These are phyloP conservation scores for Picocystis salinarum DNA, from an alignment of 139 green algal species.

Conservation along the genomic window DNA sequence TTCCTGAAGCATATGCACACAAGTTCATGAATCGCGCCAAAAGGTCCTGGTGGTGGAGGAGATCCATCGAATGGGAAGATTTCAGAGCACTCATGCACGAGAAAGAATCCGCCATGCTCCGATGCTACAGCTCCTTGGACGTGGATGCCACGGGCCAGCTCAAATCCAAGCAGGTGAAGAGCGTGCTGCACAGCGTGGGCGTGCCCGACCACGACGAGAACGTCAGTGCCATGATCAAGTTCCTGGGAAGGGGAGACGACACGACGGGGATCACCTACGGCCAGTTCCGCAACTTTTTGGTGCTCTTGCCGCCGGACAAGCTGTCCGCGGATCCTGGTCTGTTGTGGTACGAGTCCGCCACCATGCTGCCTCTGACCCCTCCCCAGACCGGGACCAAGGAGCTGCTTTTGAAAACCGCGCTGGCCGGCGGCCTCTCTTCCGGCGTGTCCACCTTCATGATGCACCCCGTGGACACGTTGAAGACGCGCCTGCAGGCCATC, in stretches of 20 bases:
- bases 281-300: constrained; percentile 46
- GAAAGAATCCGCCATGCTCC: constrained; percentile 34
- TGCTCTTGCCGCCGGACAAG: constrained; percentile 34
- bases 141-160: constrained; percentile 22
- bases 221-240: neutral
- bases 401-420: constrained; percentile 25
- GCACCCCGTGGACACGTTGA: constrained; percentile 52
- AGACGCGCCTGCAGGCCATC: constrained; percentile 39
- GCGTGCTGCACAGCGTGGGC: constrained; percentile 1
- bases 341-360: constrained; percentile 45
- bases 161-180: constrained; percentile 21
- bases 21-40: constrained; percentile 25
- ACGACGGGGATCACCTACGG: constrained; percentile 31
- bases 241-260: constrained; percentile 17
- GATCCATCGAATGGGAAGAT: constrained; percentile 32
- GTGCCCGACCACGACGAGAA: neutral
- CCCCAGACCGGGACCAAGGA: constrained; percentile 5
- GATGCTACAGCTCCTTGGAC: constrained; percentile 30
- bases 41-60: constrained; percentile 17
- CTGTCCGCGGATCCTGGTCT: constrained; percentile 20
- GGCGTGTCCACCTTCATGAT: constrained; percentile 28
- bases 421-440: constrained; percentile 36
- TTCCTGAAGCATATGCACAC: constrained; percentile 28
- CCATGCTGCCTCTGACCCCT: constrained; percentile 30
- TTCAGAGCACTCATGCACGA: constrained; percentile 36